Conservation (phyloP, 148 eudicot species). For the Heliosperma pusillum region DNA sequence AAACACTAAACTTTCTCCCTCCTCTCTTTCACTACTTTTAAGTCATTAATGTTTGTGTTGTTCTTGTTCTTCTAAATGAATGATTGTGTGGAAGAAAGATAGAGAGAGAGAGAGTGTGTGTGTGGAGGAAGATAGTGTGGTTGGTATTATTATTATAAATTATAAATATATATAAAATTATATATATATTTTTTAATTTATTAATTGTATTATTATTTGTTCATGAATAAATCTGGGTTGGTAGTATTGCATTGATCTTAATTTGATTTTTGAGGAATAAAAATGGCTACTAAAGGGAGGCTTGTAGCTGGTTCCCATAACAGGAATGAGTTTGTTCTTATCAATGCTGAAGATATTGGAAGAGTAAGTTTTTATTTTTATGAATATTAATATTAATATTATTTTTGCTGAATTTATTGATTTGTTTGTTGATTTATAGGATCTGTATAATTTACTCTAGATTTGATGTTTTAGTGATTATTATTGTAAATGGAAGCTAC, state of each 20-base stretch:
- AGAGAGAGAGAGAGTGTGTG: too few species aligned
- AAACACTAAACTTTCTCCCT: not conserved
- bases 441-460: not conserved
- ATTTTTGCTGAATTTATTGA: not conserved
- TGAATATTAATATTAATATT: too few species aligned
- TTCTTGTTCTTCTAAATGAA: slow-evolving; percentile 15
- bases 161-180: too few species aligned
- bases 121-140: slow-evolving; percentile 12
- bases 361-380: slow-evolving; percentile 34
- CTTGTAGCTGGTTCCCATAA: slow-evolving; percentile 82
- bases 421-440: not conserved
- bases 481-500: slow-evolving; percentile 10
- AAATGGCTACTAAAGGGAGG: slow-evolving; percentile 62
- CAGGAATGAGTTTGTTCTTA: slow-evolving; percentile 68
- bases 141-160: not conserved
- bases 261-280: slow-evolving; percentile 10
- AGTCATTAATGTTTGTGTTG: slow-evolving; percentile 24
- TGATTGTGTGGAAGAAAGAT: slow-evolving; percentile 13
- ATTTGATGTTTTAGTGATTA: not conserved
- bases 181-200: too few species aligned
- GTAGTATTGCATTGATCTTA: not conserved
- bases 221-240: slow-evolving; percentile 18
- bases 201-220: too few species aligned
- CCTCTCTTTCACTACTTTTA: slow-evolving; percentile 4
- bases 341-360: slow-evolving; percentile 81